Percentiles rank a stretch among this genome's conserved stretches.
phyloP scores from a whole-genome alignment of 768 basidiomycete genomes.

The Suillus bovinus region DNA sequence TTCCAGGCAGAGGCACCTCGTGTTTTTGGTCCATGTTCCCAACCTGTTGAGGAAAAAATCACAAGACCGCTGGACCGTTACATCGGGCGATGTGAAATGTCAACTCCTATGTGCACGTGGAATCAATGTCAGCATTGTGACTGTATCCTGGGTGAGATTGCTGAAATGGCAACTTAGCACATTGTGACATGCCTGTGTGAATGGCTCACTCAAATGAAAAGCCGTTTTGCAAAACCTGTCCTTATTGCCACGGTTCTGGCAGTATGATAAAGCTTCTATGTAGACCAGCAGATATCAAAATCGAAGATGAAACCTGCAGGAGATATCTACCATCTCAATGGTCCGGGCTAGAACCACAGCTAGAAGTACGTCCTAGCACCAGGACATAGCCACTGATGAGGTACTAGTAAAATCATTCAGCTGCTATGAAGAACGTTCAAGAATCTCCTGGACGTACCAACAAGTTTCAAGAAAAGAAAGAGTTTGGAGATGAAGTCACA shows the following conservation, averaged over 20 bases:
- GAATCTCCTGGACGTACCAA: not conserved
- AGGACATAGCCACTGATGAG: not conserved
- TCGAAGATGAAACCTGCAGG: not conserved
- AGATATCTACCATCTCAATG: not conserved
- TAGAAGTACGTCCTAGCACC: not conserved
- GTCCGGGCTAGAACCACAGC: not conserved
- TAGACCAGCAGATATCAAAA: not conserved
- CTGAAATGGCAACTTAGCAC: not conserved
- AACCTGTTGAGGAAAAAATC: not conserved
- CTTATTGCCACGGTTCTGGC: not conserved
- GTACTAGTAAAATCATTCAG: not conserved
- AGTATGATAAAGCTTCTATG: not conserved
- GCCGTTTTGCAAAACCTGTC: not conserved
- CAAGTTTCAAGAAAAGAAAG: not conserved
- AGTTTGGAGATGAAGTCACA: not conserved
- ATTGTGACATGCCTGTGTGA: not conserved
- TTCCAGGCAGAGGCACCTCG: not conserved
- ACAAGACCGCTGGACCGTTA: slow-evolving; percentile 1
- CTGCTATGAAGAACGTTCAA: not conserved
- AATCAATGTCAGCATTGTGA: not conserved
- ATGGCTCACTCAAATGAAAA: not conserved
- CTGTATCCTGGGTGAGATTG: not conserved
- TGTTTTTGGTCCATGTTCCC: not conserved
- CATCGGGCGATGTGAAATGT: not conserved
- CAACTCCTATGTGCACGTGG: slow-evolving; percentile 1